Percentiles rank a stretch among this genome's conserved stretches.
Conservation (phyloP, 2,329 filamentous ascomycete genomes). For the Fusarium pilosicola region DNA sequence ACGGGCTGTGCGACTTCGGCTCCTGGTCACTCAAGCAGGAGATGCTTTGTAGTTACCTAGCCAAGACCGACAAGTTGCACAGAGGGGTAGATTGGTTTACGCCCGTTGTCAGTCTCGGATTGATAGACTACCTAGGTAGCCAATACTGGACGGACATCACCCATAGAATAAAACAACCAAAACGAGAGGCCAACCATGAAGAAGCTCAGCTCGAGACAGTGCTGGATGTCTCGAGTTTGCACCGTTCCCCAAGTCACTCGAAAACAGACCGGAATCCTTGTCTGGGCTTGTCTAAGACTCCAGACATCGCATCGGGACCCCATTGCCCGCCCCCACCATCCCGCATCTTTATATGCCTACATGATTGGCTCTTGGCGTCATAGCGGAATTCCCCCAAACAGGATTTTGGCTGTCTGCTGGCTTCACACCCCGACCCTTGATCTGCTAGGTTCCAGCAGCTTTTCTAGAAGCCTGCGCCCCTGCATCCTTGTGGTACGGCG, state of each 20-base stretch:
- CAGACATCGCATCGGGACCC: constrained; percentile 38
- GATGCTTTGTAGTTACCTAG: constrained; percentile 4
- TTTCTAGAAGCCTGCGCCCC: constrained; percentile 46
- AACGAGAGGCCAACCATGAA: constrained; percentile 6
- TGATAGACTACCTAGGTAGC: not conserved
- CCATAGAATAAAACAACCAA: constrained; percentile 17
- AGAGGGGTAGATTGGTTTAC: constrained; percentile 26
- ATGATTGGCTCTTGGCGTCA: constrained; percentile 34
- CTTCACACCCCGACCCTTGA: constrained; percentile 33
- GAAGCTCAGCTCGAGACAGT: constrained; percentile 29
- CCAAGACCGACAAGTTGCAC: constrained; percentile 23
- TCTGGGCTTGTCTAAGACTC: constrained; percentile 34
- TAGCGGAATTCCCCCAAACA: constrained; percentile 34
- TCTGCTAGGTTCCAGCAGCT: constrained; percentile 38
- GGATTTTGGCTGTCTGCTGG: constrained; percentile 31
- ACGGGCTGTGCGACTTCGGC: constrained; percentile 14
- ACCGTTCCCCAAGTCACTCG: constrained; percentile 47
- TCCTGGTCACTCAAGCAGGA: constrained; percentile 24
- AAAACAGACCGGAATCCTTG: constrained; percentile 49
- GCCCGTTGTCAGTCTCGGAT: constrained; percentile 23
- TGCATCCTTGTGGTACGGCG: constrained; percentile 36
- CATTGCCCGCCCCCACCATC: constrained; percentile 39
- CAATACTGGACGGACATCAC: not conserved
- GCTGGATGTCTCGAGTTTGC: constrained; percentile 28
- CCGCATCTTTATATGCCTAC: constrained; percentile 31